A percentile compares a stretch with the other conserved stretches of the same genome.
phyloP scores from a whole-genome alignment of 352 stramenopile species.

The Globisporangium sylvaticum region DNA sequence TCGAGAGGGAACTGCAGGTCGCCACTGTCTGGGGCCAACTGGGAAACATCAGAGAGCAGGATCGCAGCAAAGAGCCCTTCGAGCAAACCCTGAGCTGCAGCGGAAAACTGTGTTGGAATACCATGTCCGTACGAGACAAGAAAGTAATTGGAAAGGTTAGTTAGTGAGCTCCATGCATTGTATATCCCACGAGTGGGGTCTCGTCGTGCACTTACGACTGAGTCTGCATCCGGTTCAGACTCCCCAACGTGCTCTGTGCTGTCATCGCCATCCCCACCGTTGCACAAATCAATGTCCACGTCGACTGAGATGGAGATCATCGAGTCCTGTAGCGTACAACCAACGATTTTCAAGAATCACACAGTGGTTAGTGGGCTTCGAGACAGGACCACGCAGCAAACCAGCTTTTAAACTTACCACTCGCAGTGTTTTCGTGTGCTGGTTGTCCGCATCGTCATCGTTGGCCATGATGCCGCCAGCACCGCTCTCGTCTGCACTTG shows the following conservation, averaged over 20 bases:
- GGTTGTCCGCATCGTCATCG: not conserved
- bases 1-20: conserved; percentile 12
- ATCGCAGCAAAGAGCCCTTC: conserved; percentile 8
- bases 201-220: conserved; percentile 3
- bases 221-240: not conserved
- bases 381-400: not conserved
- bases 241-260: not conserved
- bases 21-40: not conserved
- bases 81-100: conserved; percentile 3
- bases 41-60: not conserved
- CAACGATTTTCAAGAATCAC: not conserved
- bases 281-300: not conserved
- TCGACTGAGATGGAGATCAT: conserved; percentile 4
- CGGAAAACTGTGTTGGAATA: not conserved
- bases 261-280: not conserved
- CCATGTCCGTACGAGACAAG: not conserved
- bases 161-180: not conserved
- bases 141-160: not conserved
- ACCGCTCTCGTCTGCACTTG: not conserved
- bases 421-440: not conserved
- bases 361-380: not conserved
- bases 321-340: conserved; percentile 3
- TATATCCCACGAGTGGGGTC: too few relatives aligned
- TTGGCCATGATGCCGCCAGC: not conserved
- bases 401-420: not conserved